Evolutionary conservation across 2,329 filamentous ascomycete genomes (phyloP), one percentile per base, ranked within the genome.

Genomic region (Sarocladiaceae sp.): DNA sequence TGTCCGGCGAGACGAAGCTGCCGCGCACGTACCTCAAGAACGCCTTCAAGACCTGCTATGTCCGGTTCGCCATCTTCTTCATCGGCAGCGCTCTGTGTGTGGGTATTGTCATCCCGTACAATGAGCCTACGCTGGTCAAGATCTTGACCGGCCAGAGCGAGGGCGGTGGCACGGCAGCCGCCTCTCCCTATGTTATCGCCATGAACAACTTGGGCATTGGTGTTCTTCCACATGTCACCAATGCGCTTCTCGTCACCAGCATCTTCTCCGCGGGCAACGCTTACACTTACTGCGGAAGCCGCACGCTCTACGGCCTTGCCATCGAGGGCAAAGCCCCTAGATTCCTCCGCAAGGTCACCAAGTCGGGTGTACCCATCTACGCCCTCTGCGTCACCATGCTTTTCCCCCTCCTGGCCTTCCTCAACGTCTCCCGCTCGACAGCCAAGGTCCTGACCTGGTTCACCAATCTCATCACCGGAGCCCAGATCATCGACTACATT

Each of bases 1-100:
- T 87, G 0, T 86, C 86, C 2, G 86, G 84, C 17, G 87, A 90
- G 65, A 79, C 86, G 1, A 79, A 87, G 59, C 87, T 89, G 58
- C 87, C 87, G 0, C 82, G 87, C 15, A n/a, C n/a, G n/a, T 70
- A 70, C 17, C 79, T 86, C 18, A 81, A 94, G 66, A 88, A 88
- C 0, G 88, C 88, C 1, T 91, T 83, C 68, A 90, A 90, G 54
- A 83, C 86, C 47, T 87, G 92, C 1, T 91, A 91, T 66, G 91
- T 88, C 66, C 84, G 89, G 28, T 72, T 93, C 28, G 86, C 86
- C 0, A 71, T 80, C 2, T 92, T 93, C 66, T 92, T 91, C 69
- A 79, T 90, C 35, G 77, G 90, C 2, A 88, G 88, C 2, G 83
- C 86, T 0, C 75, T 94, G 2, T 82, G 80, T 18, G 83, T 90